phyloP scores from a whole-genome alignment of 2,329 filamentous ascomycete species.

The Xylariaceae sp. region DNA sequence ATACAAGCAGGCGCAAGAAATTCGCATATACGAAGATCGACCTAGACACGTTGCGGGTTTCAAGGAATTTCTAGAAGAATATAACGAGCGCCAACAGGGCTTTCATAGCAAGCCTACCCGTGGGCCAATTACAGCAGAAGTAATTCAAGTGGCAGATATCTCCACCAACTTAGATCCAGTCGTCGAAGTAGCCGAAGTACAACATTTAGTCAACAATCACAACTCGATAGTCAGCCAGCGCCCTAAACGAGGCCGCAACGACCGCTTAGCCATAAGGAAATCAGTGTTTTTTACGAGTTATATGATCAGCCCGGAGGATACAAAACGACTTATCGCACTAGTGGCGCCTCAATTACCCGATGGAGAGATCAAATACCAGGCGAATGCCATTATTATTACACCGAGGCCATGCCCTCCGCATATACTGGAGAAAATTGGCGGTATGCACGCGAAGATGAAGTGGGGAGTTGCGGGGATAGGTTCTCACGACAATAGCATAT shows the following conservation, averaged over 20 bases:
- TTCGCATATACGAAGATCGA: constrained; percentile 75
- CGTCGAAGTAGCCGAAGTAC: constrained; percentile 56
- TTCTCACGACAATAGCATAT: constrained; percentile 78
- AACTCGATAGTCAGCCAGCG: constrained; percentile 64
- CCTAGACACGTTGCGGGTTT: constrained; percentile 77
- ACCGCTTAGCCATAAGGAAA: constrained; percentile 76
- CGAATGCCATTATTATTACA: constrained; percentile 90
- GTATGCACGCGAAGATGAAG: constrained; percentile 79
- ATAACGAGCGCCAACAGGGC: constrained; percentile 66
- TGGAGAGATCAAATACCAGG: constrained; percentile 77
- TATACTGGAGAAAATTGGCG: constrained; percentile 83
- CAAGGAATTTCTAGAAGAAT: constrained; percentile 78
- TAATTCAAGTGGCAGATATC: constrained; percentile 83
- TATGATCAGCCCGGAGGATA: constrained; percentile 75
- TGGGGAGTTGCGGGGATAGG: constrained; percentile 85
- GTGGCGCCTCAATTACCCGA: constrained; percentile 70
- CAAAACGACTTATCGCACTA: constrained; percentile 73
- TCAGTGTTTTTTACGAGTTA: constrained; percentile 93
- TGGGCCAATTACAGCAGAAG: constrained; percentile 74
- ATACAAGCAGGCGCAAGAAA: constrained; percentile 81
- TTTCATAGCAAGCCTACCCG: constrained; percentile 59
- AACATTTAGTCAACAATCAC: constrained; percentile 87
- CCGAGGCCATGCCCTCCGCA: constrained; percentile 74
- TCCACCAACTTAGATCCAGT: constrained; percentile 56
- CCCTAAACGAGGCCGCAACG: constrained; percentile 44